A percentile compares a stretch with the other conserved stretches of the same genome.
These are phyloP conservation scores for Stagonosporopsis cucurbitacearum DNA, from an alignment of 2,329 filamentous ascomycete species.

Conservation along the genomic window DNA sequence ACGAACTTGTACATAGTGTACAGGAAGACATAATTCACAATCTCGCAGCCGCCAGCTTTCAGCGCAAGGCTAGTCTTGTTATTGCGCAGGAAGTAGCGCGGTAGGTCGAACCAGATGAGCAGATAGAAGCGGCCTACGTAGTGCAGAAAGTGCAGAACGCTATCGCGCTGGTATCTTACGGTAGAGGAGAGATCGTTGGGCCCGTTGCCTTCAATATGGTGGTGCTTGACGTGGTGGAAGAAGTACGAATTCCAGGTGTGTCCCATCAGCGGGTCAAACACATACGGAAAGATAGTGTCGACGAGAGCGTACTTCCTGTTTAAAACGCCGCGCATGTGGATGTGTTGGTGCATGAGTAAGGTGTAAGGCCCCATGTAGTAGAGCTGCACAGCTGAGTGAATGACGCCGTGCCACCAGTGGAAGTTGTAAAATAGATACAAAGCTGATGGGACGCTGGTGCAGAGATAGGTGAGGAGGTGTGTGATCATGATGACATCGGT, in stretches of 20 bases:
- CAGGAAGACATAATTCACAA: conserved; percentile 57
- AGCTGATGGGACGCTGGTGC: conserved; percentile 73
- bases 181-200: conserved; percentile 78
- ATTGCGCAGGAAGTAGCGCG: conserved; percentile 73
- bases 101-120: conserved; percentile 76
- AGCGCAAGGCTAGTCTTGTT: conserved; percentile 62
- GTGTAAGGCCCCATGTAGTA: conserved; percentile 78
- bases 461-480: conserved; percentile 74
- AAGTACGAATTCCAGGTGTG: conserved; percentile 87
- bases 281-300: conserved; percentile 73
- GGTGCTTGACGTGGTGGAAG: conserved; percentile 86
- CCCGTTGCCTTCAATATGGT: conserved; percentile 82
- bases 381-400: conserved; percentile 70
- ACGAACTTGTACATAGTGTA: conserved; percentile 56
- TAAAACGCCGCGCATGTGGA: conserved; percentile 76
- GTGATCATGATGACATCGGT: conserved; percentile 81
- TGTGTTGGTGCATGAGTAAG: conserved; percentile 84
- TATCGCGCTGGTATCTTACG: conserved; percentile 76
- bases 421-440: conserved; percentile 70
- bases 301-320: conserved; percentile 61
- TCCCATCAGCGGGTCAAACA: conserved; percentile 77
- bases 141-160: conserved; percentile 68
- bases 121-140: conserved; percentile 78
- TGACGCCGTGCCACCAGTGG: conserved; percentile 69
- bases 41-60: conserved; percentile 68